Evolutionary conservation across 495 filamentous ascomycete genomes (phyloP).

Genomic region (Echria macrotheca): DNA sequence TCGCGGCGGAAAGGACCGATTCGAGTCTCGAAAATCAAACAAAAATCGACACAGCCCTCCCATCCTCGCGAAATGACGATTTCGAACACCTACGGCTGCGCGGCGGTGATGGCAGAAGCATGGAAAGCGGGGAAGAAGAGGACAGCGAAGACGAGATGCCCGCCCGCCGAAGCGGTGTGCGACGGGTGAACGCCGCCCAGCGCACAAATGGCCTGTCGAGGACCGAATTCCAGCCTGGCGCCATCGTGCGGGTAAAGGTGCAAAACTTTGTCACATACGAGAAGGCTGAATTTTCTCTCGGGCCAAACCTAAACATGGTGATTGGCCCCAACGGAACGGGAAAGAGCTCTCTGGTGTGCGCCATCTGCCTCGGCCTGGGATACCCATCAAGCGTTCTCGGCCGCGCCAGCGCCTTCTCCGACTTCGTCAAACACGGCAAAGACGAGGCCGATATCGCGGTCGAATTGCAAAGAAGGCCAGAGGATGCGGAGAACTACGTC

Average conservation of each 20-base stretch:
- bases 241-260: constrained; percentile 82
- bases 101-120: constrained; percentile 14
- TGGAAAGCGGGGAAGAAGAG: constrained; percentile 5
- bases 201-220: constrained; percentile 4
- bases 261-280: constrained; percentile 95
- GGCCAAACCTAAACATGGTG: constrained; percentile 95
- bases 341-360: constrained; percentile 96
- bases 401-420: constrained; percentile 74
- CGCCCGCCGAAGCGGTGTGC: constrained; percentile 11
- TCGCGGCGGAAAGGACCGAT: neutral
- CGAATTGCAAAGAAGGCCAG: constrained; percentile 62
- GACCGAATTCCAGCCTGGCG: constrained; percentile 62
- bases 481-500: constrained; percentile 55
- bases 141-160: constrained; percentile 10
- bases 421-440: constrained; percentile 90
- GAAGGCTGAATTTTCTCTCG: constrained; percentile 79
- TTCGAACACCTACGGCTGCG: constrained; percentile 11
- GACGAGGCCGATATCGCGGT: constrained; percentile 79
- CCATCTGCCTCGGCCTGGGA: constrained; percentile 89
- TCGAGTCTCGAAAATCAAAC: neutral
- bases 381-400: constrained; percentile 80
- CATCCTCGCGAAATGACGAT: neutral
- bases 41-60: no score
- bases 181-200: neutral
- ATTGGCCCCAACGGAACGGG: constrained; percentile 97